Base-by-base conservation (phyloP, 192 early-diverging fungal species). In the Haplosporangium gracile region DNA sequence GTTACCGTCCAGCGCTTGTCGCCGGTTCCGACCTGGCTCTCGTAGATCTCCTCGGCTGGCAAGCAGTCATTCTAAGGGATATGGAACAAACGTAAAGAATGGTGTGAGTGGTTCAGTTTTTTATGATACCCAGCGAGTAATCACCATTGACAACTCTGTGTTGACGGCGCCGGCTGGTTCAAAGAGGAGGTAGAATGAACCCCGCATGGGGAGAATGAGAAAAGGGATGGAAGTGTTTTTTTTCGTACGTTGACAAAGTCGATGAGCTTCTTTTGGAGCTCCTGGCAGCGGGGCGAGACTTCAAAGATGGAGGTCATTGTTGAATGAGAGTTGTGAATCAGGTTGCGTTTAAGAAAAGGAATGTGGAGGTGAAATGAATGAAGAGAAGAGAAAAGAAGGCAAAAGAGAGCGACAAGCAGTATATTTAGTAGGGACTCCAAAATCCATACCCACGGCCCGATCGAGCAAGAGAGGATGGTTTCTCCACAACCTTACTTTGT, bases 1-100 rank as follows among this genome's bases (percentile, higher is more conserved):
- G 65, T 79, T 85, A 95, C 95, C 93, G 92, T 95, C 94, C 97
- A 99, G 36, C 98, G 93, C 57, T 98, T 87, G 10, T 94, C 93
- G 9, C 94, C 92, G 75, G 89, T 74, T 43, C 94, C 95, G 74
- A 98, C 83, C 87, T 96, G 97, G 51, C 88, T 75, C 70, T 93
- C 90, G 81, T 93, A 97, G 47, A 94, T 77, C 69, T 90, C 81
- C 81, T 99, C 97, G 70, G 97, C 97, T 32, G 98, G 98, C 88
- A 99, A 95, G 89, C 98, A 99, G 77, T 98, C 97, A 83, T 96
- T 92, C 90, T 96, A 65, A 29, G 79, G 55, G 26, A 68, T 36
- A 60, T 32, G 22, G 75, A 39, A 49, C 15, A 68, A 13, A 53
- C 34, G 13, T 36, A 47, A 40, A 39, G 51, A n/a, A 29, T 55